Conservation (phyloP, 495 filamentous ascomycete species). For the Tuber calosporum region DNA sequence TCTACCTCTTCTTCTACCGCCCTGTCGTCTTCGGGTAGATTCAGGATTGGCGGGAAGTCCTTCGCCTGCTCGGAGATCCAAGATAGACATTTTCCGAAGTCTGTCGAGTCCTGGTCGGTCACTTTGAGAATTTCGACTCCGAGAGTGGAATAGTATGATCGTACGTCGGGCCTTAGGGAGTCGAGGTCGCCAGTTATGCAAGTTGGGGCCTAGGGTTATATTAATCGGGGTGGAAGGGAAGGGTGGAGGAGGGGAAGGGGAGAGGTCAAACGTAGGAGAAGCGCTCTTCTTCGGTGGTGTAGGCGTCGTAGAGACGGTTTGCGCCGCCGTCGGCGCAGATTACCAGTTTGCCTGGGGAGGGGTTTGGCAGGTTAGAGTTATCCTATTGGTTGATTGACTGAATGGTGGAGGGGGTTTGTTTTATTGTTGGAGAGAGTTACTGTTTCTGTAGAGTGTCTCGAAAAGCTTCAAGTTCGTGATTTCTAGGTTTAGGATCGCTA, state of each 20-base stretch:
- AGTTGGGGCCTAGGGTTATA: slow-evolving; percentile 50
- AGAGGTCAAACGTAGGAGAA: slow-evolving; percentile 24
- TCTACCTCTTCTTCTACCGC: not conserved
- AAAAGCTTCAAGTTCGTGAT: slow-evolving; percentile 51
- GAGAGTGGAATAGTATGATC: slow-evolving; percentile 53
- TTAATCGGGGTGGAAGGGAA: not conserved
- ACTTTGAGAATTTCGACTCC: slow-evolving; percentile 56
- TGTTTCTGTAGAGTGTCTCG: slow-evolving; percentile 52
- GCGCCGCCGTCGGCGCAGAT: slow-evolving; percentile 89
- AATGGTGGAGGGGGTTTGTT: not conserved
- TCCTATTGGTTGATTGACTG: not conserved
- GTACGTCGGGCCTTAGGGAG: slow-evolving; percentile 57
- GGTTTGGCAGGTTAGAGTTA: slow-evolving; percentile 1
- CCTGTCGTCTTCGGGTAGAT: not conserved
- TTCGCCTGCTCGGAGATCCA: slow-evolving; percentile 51
- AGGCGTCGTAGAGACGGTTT: slow-evolving; percentile 64
- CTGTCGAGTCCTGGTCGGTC: slow-evolving; percentile 75
- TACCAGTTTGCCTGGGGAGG: slow-evolving; percentile 37
- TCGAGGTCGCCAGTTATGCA: slow-evolving; percentile 84
- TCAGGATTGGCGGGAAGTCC: slow-evolving; percentile 22
- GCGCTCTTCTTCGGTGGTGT: slow-evolving; percentile 33
- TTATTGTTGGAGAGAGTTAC: slow-evolving; percentile 43
- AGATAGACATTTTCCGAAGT: slow-evolving; percentile 67
- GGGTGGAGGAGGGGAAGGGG: slow-evolving; percentile 5
- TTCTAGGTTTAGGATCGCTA: slow-evolving; percentile 67